phyloP scores from a whole-genome alignment of 345 rosid genomes.

The Rhodamnia rubescens region DNA sequence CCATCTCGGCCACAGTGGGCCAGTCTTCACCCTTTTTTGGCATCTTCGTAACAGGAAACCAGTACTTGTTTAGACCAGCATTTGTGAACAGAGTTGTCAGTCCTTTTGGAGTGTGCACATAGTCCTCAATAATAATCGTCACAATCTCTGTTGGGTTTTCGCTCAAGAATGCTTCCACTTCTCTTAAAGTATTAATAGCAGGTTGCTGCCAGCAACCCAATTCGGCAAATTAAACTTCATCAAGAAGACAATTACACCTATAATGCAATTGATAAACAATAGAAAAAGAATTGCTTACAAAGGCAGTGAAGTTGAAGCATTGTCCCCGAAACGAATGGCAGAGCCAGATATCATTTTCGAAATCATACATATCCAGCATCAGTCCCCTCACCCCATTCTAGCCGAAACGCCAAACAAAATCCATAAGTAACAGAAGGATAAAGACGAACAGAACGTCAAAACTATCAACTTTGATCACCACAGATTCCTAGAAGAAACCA shows the following conservation, averaged over 20 bases:
- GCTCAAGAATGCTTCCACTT: constrained; percentile 81
- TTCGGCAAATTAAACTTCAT: not conserved
- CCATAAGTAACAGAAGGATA: not conserved
- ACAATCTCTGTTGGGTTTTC: constrained; percentile 75
- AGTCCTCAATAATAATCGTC: constrained; percentile 87
- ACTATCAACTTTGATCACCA: not conserved
- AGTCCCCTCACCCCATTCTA: constrained; percentile 97
- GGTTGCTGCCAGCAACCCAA: constrained; percentile 56
- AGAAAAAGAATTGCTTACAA: constrained; percentile 38
- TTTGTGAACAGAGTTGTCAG: constrained; percentile 49
- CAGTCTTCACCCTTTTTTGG: constrained; percentile 91
- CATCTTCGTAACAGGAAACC: constrained; percentile 90
- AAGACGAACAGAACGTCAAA: not conserved
- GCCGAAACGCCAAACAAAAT: constrained; percentile 8
- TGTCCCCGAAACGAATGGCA: constrained; percentile 92
- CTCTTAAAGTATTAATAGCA: constrained; percentile 73
- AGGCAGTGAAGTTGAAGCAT: constrained; percentile 96
- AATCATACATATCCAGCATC: constrained; percentile 98
- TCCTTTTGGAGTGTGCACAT: constrained; percentile 86
- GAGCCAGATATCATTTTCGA: constrained; percentile 79
- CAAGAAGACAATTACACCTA: no score
- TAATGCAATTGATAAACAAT: not conserved
- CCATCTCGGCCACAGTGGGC: constrained; percentile 92
- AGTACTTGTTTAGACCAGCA: constrained; percentile 78
- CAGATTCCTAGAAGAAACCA: not conserved